Conservation (phyloP, 257 asterid genomes). For the Striga asiatica region DNA sequence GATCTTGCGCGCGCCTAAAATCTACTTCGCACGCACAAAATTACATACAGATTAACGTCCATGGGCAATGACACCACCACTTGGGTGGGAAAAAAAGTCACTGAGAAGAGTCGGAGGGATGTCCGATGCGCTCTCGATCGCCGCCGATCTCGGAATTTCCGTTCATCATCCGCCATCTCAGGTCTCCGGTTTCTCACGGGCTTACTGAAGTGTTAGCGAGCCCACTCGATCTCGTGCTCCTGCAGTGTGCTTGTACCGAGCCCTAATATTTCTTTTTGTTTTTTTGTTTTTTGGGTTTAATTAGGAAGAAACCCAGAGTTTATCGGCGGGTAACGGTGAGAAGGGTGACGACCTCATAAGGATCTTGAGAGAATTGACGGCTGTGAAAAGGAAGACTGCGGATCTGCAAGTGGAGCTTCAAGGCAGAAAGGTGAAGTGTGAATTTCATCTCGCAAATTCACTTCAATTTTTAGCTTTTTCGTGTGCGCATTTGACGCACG, state of each 20-base stretch:
- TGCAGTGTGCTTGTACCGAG: conserved; percentile 9
- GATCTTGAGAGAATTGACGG: conserved; percentile 82
- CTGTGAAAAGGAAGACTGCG: conserved; percentile 82
- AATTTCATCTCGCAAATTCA: background rate
- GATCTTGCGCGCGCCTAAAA: background rate
- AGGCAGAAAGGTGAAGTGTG: conserved; percentile 70
- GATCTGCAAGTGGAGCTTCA: conserved; percentile 99
- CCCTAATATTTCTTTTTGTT: conserved; percentile 15
- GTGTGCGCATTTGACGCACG: conserved; percentile 82
- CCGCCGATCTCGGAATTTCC: conserved; percentile 81
- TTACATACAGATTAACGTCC: conserved; percentile 28
- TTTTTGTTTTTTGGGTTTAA: conserved; percentile 8
- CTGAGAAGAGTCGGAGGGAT: conserved; percentile 79
- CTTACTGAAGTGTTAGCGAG: background rate
- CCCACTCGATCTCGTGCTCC: background rate
- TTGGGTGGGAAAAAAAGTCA: conserved; percentile 91
- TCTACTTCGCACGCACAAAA: background rate
- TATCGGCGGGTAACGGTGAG: conserved; percentile 44
- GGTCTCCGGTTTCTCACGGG: conserved; percentile 22
- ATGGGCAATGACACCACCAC: conserved; percentile 63
- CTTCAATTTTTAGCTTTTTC: conserved; percentile 1
- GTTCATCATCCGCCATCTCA: conserved; percentile 59
- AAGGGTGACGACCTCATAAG: conserved; percentile 80
- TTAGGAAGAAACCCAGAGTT: conserved; percentile 69
- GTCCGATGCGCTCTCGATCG: conserved; percentile 93